phyloP scores from a whole-genome alignment of 2,329 filamentous ascomycete genomes.

The Verticillium isaacii region DNA sequence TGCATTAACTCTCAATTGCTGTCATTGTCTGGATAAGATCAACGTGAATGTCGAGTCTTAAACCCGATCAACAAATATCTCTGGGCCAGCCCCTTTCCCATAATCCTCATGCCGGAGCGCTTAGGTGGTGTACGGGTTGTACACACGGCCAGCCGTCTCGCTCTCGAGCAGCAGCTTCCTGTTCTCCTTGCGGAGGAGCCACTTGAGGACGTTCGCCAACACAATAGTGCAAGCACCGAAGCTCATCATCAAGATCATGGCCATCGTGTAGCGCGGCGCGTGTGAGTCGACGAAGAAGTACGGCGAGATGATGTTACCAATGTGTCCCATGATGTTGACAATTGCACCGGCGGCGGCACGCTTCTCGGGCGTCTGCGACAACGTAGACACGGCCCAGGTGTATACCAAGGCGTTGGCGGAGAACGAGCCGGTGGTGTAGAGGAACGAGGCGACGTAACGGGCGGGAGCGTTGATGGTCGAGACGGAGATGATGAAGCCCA shows the following conservation, averaged over 20 bases:
- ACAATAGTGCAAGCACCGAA: conserved; percentile 1
- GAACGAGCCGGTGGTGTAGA: conserved; percentile 25
- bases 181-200: background rate
- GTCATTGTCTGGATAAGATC: too few species aligned
- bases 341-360: conserved; percentile 26
- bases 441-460: conserved; percentile 46
- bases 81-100: background rate
- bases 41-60: background rate
- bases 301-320: conserved; percentile 31
- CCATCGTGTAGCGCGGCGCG: conserved; percentile 20
- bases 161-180: background rate
- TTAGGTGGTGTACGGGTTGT: background rate
- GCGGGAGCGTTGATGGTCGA: conserved; percentile 47
- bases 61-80: background rate
- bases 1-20: too few species aligned
- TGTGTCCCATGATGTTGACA: conserved; percentile 27
- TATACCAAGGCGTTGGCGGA: conserved; percentile 27
- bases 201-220: background rate
- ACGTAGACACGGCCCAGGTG: conserved; percentile 25
- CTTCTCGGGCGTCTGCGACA: conserved; percentile 31
- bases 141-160: background rate
- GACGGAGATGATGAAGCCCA: conserved; percentile 54
- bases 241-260: conserved; percentile 17
- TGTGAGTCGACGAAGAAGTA: conserved; percentile 28
- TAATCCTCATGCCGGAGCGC: too few species aligned